Base-by-base conservation (phyloP, 2,329 filamentous ascomycete genomes). In the Penicillium digitatum region DNA sequence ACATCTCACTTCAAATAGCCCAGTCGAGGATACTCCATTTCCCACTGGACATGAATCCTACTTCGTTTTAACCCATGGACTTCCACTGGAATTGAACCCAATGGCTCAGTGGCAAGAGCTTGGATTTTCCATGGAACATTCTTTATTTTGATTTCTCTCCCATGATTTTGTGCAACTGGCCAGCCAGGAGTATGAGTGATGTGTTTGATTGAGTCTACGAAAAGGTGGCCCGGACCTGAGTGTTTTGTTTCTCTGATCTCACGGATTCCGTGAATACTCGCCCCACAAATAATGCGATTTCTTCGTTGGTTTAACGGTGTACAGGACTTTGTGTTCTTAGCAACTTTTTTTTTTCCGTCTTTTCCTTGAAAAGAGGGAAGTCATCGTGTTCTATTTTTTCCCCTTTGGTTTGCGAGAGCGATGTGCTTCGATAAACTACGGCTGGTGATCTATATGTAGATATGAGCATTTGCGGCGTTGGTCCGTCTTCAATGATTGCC, bases 381-480 rank as follows among this genome's bases (percentile, higher is more conserved):
- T 54, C 52, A 56, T 59, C 43, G 40, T 54, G 49, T 57, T 58
- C 48, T 67, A 67, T 55, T 62, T 64, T 65, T 64, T 58, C 24
- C 24, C 59, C 59, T 54, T 60, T 58, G 53, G 61, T 63, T 56
- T 63, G 53, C 61, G 58, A 63, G 58, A 60, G 65, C 62, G 56
- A 55, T 61, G 62, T 63, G 66, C 66, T 70, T 66, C 66, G 62
- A 67, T 66, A 69, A 64, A 67, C 60, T 66, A 64, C 68, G 66
- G 64, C 61, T 63, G 66, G 71, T 64, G 67, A 67, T 55, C 54
- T 68, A 64, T 62, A 69, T 73, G 71, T 73, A 73, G 70, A 73
- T 73, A 72, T 69, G 67, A 71, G 71, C 71, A 73, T 73, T 64
- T 65, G 63, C 59, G 71, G 72, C 68, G 69, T 71, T 71, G 54